These are phyloP conservation scores for Xylaria hypoxylon DNA, from an alignment of 2,329 filamentous ascomycete species.

Conservation along the genomic window DNA sequence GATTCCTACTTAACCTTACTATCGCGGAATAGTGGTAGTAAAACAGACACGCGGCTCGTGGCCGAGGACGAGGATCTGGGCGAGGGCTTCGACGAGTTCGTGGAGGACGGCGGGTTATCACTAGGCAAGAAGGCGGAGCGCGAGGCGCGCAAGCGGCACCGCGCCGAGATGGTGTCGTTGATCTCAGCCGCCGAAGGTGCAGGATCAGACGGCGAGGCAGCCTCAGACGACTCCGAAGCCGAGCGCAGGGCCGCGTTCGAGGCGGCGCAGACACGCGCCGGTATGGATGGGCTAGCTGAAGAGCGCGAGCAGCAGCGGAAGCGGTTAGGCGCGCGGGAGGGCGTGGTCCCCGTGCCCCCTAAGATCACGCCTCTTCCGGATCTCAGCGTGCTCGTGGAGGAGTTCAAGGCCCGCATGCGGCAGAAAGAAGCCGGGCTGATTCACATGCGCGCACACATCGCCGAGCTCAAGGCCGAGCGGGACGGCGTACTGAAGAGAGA, in stretches of 20 bases:
- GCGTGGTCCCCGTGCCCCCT: slow-evolving; percentile 70
- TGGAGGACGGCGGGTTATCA: slow-evolving; percentile 83
- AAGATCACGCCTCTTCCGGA: slow-evolving; percentile 83
- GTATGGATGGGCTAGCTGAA: slow-evolving; percentile 77
- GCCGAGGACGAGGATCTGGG: slow-evolving; percentile 91
- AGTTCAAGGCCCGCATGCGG: slow-evolving; percentile 69
- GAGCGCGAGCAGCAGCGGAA: slow-evolving; percentile 58
- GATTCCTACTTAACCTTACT: slow-evolving; percentile 50
- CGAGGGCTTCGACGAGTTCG: slow-evolving; percentile 93
- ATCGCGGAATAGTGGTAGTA: slow-evolving; percentile 53
- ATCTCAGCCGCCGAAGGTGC: slow-evolving; percentile 83
- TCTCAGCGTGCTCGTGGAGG: slow-evolving; percentile 74
- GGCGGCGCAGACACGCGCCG: slow-evolving; percentile 84
- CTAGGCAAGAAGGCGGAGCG: slow-evolving; percentile 83
- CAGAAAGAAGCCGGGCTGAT: slow-evolving; percentile 69
- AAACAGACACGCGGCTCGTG: slow-evolving; percentile 76
- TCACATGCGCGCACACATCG: slow-evolving; percentile 65
- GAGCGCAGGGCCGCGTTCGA: slow-evolving; percentile 86
- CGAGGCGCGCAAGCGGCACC: slow-evolving; percentile 73
- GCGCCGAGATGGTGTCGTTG: slow-evolving; percentile 83
- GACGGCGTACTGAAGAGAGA: slow-evolving; percentile 74
- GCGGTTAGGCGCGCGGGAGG: slow-evolving; percentile 50
- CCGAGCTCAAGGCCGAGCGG: slow-evolving; percentile 71
- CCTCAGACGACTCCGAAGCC: slow-evolving; percentile 76
- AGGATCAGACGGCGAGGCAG: slow-evolving; percentile 58